Percentiles rank a stretch among this genome's conserved stretches.
These are phyloP conservation scores for Cutaneotrichosporon daszewskae DNA, from an alignment of 1,284 basidiomycete species.

Conservation along the genomic window DNA sequence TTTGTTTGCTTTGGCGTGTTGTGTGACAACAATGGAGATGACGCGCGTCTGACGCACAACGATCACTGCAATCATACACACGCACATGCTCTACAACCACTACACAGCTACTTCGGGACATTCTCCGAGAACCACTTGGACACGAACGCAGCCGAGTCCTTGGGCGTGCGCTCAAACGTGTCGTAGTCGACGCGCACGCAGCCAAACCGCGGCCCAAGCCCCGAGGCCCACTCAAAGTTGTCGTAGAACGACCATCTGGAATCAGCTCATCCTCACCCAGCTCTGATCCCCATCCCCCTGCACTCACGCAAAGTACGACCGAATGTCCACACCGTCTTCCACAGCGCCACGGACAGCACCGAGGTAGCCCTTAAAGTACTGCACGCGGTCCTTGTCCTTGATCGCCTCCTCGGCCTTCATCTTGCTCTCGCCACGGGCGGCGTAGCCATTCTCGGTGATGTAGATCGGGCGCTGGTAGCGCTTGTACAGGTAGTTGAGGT, in stretches of 20 bases:
- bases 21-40: too few relatives aligned
- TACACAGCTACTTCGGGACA: constrained; percentile 2
- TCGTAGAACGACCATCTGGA: constrained; percentile 51
- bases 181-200: constrained; percentile 51
- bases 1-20: too few relatives aligned
- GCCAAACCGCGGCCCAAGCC: constrained; percentile 33
- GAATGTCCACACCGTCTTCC: constrained; percentile 61
- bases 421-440: constrained; percentile 60
- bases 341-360: constrained; percentile 57
- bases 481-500: constrained; percentile 63
- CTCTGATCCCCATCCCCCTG: too few relatives aligned
- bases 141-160: constrained; percentile 54
- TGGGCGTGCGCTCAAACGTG: constrained; percentile 63
- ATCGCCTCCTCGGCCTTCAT: constrained; percentile 55
- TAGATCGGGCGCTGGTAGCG: constrained; percentile 64
- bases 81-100: too few relatives aligned
- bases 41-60: too few relatives aligned
- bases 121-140: not conserved
- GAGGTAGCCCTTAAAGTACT: constrained; percentile 64
- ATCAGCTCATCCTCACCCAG: too few relatives aligned
- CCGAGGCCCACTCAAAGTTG: constrained; percentile 63
- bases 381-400: constrained; percentile 58
- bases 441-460: constrained; percentile 67
- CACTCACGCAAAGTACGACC: constrained; percentile 65
- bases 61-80: too few relatives aligned